Percentiles rank a stretch among this genome's conserved stretches.
Evolutionary conservation across 805 yeast genomes (phyloP).

Genomic region (Candida tibetensis): DNA sequence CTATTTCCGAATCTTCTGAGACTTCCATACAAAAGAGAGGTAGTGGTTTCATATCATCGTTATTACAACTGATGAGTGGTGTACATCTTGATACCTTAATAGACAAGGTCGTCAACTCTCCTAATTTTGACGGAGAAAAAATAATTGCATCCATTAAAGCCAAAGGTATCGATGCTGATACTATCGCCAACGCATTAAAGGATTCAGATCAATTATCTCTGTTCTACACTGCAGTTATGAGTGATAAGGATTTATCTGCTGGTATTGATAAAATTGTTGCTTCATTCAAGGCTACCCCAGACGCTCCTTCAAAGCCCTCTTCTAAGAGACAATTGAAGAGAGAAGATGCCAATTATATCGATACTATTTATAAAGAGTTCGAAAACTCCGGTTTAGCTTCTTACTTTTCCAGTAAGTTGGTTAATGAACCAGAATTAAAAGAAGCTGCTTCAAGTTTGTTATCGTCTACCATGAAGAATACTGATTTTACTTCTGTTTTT

Average conservation of each 20-base stretch:
- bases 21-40: conserved; percentile 7
- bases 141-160: conserved; percentile 13
- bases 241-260: conserved; percentile 12
- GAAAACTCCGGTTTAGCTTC: conserved; percentile 21
- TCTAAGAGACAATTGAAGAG: conserved; percentile 10
- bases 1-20: background rate
- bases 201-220: conserved; percentile 14
- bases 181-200: conserved; percentile 13
- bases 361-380: conserved; percentile 19
- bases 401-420: conserved; percentile 20
- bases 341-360: conserved; percentile 9
- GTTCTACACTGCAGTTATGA: conserved; percentile 16
- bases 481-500: conserved; percentile 21
- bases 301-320: conserved; percentile 6
- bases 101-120: conserved; percentile 14
- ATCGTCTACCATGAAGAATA: conserved; percentile 19
- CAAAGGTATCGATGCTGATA: conserved; percentile 15
- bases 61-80: conserved; percentile 15
- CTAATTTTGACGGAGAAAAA: conserved; percentile 14
- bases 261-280: background rate
- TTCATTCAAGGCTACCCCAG: background rate
- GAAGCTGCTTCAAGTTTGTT: conserved; percentile 20
- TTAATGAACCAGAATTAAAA: conserved; percentile 20
- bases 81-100: conserved; percentile 15
- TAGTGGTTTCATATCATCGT: conserved; percentile 1